Conservation (phyloP, 1,139 yeast species). For the Candida smagusa region DNA sequence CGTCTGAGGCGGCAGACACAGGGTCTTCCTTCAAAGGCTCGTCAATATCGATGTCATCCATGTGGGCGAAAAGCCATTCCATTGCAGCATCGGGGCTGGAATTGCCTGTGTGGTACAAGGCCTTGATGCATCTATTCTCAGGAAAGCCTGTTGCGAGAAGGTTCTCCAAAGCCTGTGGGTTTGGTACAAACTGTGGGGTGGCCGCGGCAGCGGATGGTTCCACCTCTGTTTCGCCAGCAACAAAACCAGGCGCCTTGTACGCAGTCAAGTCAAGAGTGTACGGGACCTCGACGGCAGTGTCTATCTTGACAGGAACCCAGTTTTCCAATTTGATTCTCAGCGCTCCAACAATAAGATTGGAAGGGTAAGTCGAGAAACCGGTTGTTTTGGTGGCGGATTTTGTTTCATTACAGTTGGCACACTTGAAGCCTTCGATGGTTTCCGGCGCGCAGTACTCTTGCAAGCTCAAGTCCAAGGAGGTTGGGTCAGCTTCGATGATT, state of each 20-base stretch:
- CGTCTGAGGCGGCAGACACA: background rate
- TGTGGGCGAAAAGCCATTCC: conserved; percentile 87
- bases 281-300: conserved; percentile 66
- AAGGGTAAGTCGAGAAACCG: conserved; percentile 64
- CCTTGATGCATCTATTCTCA: conserved; percentile 60
- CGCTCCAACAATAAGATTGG: conserved; percentile 66
- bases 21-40: conserved; percentile 39
- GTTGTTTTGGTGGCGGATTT: conserved; percentile 43
- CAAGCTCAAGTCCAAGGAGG: conserved; percentile 53
- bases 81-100: conserved; percentile 69
- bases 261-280: conserved; percentile 33
- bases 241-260: conserved; percentile 29
- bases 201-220: conserved; percentile 21
- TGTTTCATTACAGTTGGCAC: conserved; percentile 53
- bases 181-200: conserved; percentile 43
- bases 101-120: conserved; percentile 72
- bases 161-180: conserved; percentile 50
- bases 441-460: conserved; percentile 48
- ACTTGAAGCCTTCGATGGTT: conserved; percentile 58
- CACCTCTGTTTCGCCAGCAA: conserved; percentile 37
- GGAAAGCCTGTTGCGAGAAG: conserved; percentile 88
- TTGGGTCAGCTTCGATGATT: conserved; percentile 42
- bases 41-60: conserved; percentile 82
- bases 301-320: conserved; percentile 87
- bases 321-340: conserved; percentile 79